A percentile compares a stretch with the other conserved stretches of the same genome.
Conservation (phyloP, 2,329 filamentous ascomycete species). For the Ceratocystiopsis brevicomis region DNA sequence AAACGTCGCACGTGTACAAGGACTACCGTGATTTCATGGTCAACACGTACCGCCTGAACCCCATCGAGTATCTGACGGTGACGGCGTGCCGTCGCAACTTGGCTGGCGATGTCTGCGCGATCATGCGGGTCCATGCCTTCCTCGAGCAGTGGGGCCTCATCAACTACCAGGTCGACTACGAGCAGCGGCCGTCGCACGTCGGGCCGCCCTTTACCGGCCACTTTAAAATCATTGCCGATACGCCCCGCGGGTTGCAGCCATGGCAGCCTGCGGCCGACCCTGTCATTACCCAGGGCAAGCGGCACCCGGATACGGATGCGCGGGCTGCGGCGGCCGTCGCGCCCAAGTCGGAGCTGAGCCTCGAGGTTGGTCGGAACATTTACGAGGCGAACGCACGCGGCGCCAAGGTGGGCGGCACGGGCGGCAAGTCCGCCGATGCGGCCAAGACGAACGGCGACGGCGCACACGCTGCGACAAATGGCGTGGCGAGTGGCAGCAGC, state of each 20-base stretch:
- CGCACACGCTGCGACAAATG: conserved; percentile 37
- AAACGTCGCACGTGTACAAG: conserved; percentile 92
- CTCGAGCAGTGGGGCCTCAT: conserved; percentile 97
- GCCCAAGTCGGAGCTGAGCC: conserved; percentile 64
- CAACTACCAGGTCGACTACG: conserved; percentile 97
- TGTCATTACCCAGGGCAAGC: conserved; percentile 40
- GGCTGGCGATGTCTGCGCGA: conserved; percentile 93
- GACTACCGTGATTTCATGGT: conserved; percentile 99
- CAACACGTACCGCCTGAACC: conserved; percentile 94
- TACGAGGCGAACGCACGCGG: conserved; percentile 82
- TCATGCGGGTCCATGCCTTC: conserved; percentile 97
- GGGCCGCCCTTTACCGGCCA: conserved; percentile 94
- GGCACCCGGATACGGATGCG: conserved; percentile 48
- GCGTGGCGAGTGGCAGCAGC: conserved; percentile 21
- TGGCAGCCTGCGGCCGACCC: conserved; percentile 82
- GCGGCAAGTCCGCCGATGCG: conserved; percentile 18
- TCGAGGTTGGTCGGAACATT: conserved; percentile 87
- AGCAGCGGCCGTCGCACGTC: conserved; percentile 85
- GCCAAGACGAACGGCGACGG: conserved; percentile 61
- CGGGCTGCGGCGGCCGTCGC: conserved; percentile 47
- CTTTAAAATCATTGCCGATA: conserved; percentile 91
- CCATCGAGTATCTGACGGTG: conserved; percentile 88
- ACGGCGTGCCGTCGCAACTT: conserved; percentile 89
- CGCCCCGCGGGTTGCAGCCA: conserved; percentile 79
- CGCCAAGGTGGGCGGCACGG: conserved; percentile 42